A percentile compares a stretch with the other conserved stretches of the same genome.
Conservation (phyloP, 805 yeast species). For the Ogataea thermomethanolica region DNA sequence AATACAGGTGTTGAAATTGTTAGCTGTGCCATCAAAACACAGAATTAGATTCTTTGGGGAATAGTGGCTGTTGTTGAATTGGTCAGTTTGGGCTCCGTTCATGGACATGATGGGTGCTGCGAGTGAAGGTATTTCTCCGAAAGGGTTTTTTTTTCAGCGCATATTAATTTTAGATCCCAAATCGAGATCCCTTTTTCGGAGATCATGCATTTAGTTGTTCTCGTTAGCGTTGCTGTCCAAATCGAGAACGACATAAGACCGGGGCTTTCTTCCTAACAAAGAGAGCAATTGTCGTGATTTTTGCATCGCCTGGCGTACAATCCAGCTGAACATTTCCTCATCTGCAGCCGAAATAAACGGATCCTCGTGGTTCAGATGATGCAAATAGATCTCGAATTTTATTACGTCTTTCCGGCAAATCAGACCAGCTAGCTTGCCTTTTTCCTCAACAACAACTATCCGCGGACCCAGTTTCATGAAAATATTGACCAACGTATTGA, state of each 20-base stretch:
- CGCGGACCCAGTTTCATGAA: slow-evolving; percentile 81
- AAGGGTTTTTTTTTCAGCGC: slow-evolving; percentile 1
- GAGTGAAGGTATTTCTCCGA: slow-evolving; percentile 2
- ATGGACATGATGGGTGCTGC: slow-evolving; percentile 9
- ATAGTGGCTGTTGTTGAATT: background rate
- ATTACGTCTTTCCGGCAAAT: slow-evolving; percentile 82
- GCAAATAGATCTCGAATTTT: slow-evolving; percentile 47
- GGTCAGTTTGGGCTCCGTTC: slow-evolving; percentile 3
- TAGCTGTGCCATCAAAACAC: slow-evolving; percentile 64
- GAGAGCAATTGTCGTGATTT: slow-evolving; percentile 2
- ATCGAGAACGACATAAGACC: slow-evolving; percentile 7
- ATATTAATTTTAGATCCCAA: background rate
- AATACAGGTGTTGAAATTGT: slow-evolving; percentile 53
- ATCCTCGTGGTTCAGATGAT: slow-evolving; percentile 27
- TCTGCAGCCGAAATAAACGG: slow-evolving; percentile 24
- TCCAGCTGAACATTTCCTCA: slow-evolving; percentile 16
- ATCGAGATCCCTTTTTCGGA: background rate
- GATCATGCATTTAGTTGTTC: background rate
- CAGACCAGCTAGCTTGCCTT: slow-evolving; percentile 66
- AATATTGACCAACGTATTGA: slow-evolving; percentile 61
- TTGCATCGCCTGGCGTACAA: slow-evolving; percentile 15
- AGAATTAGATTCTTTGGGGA: slow-evolving; percentile 43
- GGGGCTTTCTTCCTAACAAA: slow-evolving; percentile 1
- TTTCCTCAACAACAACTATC: slow-evolving; percentile 59
- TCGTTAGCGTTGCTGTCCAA: slow-evolving; percentile 4